A percentile compares a stretch with the other conserved stretches of the same genome.
Evolutionary conservation across 1,284 basidiomycete species (phyloP).

Genomic region (Tilletia indica): DNA sequence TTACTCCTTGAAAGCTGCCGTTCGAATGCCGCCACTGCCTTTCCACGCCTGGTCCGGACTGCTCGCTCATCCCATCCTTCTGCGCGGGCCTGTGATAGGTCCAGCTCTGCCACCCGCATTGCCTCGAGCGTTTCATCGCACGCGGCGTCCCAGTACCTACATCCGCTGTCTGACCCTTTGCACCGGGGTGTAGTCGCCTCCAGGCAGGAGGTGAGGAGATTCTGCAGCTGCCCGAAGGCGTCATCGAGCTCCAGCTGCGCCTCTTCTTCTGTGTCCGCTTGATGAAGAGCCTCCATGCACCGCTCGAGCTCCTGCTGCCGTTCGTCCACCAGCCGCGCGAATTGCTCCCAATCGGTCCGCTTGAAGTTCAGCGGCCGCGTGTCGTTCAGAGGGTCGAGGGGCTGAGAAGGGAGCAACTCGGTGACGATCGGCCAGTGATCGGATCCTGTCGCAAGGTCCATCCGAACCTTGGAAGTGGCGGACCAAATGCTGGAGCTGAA

Average conservation of each 20-base stretch:
- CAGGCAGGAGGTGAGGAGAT: neutral
- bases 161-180: neutral
- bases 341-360: neutral
- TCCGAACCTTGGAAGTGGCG: neutral
- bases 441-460: neutral
- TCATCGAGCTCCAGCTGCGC: neutral
- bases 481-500: neutral
- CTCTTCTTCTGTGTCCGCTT: too few species aligned
- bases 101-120: too few species aligned
- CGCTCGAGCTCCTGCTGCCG: neutral
- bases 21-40: neutral
- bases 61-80: neutral
- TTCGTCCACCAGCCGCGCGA: too few species aligned
- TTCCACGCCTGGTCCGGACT: too few species aligned
- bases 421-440: conserved; percentile 8
- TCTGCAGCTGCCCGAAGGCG: neutral
- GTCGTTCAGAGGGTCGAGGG: neutral
- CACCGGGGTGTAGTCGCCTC: neutral
- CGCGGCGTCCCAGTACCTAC: too few species aligned
- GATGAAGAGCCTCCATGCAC: too few species aligned
- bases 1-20: too few species aligned
- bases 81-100: too few species aligned
- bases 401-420: neutral
- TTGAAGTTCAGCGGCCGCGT: neutral
- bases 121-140: too few species aligned